Conservation (phyloP, 1,139 yeast genomes). For the Kluyveromyces sp. region DNA sequence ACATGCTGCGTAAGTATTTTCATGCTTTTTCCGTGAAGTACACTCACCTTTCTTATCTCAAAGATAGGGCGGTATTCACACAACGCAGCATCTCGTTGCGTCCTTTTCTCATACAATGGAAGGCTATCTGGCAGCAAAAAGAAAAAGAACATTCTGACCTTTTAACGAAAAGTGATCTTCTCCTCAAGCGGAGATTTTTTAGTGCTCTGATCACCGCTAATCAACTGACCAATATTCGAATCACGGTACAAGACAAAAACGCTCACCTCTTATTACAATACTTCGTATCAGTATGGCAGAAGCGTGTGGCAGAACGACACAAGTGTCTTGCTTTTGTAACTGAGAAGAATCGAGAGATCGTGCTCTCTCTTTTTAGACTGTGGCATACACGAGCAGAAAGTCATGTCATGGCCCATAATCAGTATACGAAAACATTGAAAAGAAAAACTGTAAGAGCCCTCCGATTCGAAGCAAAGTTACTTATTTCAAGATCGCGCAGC, state of each 20-base stretch:
- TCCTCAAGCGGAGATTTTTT: background rate
- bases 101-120: conserved; percentile 27
- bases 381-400: background rate
- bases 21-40: background rate
- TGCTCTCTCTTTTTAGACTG: background rate
- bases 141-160: background rate
- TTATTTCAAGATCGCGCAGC: no score
- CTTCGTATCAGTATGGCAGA: background rate
- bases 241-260: background rate
- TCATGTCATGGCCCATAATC: background rate
- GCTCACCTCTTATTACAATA: background rate
- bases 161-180: background rate
- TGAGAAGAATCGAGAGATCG: background rate
- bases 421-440: conserved; percentile 1
- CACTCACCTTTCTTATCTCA: conserved; percentile 1
- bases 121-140: background rate
- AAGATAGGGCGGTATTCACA: conserved; percentile 5
- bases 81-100: conserved; percentile 14
- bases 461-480: background rate
- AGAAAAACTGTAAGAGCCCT: background rate
- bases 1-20: conserved; percentile 1
- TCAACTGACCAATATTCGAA: background rate
- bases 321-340: background rate
- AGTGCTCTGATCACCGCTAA: background rate
- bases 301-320: background rate